Percentiles rank a stretch among this genome's conserved stretches.
These are phyloP conservation scores for Rosa chinensis DNA, from an alignment of 306 rosid species.

Conservation along the genomic window DNA sequence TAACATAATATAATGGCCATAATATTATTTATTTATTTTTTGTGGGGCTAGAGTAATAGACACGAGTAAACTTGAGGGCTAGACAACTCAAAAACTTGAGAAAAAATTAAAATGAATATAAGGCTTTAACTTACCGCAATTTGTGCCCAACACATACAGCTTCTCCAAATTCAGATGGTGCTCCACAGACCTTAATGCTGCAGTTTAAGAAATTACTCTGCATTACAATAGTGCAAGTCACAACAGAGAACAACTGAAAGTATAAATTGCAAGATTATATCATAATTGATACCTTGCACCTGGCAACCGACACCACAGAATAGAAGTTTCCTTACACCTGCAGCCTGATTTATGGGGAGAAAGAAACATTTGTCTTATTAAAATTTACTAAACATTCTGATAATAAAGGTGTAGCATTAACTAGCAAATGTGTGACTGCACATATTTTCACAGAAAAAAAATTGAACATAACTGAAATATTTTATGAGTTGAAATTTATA, in stretches of 20 bases:
- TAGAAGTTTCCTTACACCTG: constrained; percentile 93
- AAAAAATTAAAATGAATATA: background rate
- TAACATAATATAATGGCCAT: background rate
- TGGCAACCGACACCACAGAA: constrained; percentile 99
- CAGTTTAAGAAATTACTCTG: constrained; percentile 95
- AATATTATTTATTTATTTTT: background rate
- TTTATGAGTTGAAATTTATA: background rate
- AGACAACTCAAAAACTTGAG: background rate
- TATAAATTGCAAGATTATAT: constrained; percentile 14
- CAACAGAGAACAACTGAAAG: constrained; percentile 46
- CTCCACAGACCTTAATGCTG: constrained; percentile 98
- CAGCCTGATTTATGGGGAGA: constrained; percentile 59
- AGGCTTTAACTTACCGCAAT: constrained; percentile 65
- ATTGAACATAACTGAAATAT: background rate
- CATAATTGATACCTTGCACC: constrained; percentile 72
- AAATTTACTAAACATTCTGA: background rate
- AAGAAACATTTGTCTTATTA: background rate
- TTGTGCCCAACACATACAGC: constrained; percentile 95
- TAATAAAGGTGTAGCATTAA: background rate
- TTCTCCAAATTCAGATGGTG: constrained; percentile 83
- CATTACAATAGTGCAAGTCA: constrained; percentile 87
- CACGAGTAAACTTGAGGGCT: background rate
- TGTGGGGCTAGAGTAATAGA: background rate
- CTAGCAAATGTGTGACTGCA: background rate
- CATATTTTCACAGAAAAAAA: background rate